Conservation (phyloP, 257 asterid species). For the Solanum bukasovii region DNA sequence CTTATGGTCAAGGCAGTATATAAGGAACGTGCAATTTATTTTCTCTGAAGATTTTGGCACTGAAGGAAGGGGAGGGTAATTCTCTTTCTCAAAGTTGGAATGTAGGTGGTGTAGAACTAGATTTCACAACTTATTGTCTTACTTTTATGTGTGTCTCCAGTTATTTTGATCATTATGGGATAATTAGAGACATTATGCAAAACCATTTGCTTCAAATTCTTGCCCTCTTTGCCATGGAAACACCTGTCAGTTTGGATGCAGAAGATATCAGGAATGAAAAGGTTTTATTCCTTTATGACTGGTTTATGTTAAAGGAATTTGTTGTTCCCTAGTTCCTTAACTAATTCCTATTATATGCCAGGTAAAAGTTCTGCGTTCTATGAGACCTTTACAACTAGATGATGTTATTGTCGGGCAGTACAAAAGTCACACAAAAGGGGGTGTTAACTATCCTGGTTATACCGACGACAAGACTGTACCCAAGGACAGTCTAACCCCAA, state of each 20-base stretch:
- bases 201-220: constrained; percentile 94
- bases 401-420: constrained; percentile 85
- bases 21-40: constrained; percentile 86
- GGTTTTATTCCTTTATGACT: constrained; percentile 28
- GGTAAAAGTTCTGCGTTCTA: constrained; percentile 96
- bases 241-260: constrained; percentile 94
- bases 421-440: constrained; percentile 71
- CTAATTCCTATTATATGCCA: constrained; percentile 18
- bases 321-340: background rate
- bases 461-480: constrained; percentile 93
- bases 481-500: constrained; percentile 78
- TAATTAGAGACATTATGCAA: constrained; percentile 96
- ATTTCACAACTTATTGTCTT: background rate
- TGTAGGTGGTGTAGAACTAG: background rate
- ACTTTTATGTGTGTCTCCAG: constrained; percentile 27
- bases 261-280: constrained; percentile 97
- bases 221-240: constrained; percentile 98
- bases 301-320: background rate
- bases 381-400: constrained; percentile 54
- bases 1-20: constrained; percentile 93
- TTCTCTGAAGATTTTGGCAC: constrained; percentile 98
- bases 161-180: constrained; percentile 88
- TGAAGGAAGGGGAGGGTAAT: constrained; percentile 98
- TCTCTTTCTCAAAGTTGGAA: constrained; percentile 5
- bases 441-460: constrained; percentile 58